Evolutionary conservation across 1,284 basidiomycete genomes (phyloP), one percentile per base, ranked within the genome.

Genomic region (Trichosporon sp.): DNA sequence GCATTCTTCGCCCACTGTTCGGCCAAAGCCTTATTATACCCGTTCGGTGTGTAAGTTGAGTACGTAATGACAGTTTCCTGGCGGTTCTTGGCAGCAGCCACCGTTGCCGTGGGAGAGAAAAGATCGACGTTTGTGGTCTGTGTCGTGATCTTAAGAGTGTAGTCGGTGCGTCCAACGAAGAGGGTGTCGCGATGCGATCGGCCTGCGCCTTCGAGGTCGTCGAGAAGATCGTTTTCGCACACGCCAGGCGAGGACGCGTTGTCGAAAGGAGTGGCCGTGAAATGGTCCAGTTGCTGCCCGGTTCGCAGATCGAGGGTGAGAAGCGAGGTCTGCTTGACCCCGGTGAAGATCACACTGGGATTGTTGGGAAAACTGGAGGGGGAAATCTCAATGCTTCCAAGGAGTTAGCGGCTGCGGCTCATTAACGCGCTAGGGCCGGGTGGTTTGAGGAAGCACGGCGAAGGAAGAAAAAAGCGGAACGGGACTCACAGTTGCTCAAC

Each of bases 351-450:
- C 35, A 80, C 79, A 35, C 76, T 79, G 4, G 81, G 81, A 35
- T 78, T 78, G 71, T 81, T 77, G 3, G 83, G 83, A 70, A 84
- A 83, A 5, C 80, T 80, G 72, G 83, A 84, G 4, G 83, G 82
- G 3, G 81, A 81, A 3, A 80, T 69, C 61, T 84, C 80, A 78
- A 84, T 83, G 11, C 83, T 84, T 70, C n/a, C 12, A 11, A 48
- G 56, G 46, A 16, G 21, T 21, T n/a, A 63, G 59, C 59, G 59
- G 59, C 16, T 63, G 56, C 31, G 7, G 59, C 32, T 35, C 32
- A 63, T 63, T 63, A 10, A 35, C 16, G 59, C 59, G 31, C 59
- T 63, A 35, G 14, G 59, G 16, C 31, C 56, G 54, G 54, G 5
- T 59, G 26, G 26, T 59, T 26, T 8, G 26, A 26, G 40, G 16